Conservation (phyloP, 2,329 filamentous ascomycete species). For the Canariomyces notabilis region DNA sequence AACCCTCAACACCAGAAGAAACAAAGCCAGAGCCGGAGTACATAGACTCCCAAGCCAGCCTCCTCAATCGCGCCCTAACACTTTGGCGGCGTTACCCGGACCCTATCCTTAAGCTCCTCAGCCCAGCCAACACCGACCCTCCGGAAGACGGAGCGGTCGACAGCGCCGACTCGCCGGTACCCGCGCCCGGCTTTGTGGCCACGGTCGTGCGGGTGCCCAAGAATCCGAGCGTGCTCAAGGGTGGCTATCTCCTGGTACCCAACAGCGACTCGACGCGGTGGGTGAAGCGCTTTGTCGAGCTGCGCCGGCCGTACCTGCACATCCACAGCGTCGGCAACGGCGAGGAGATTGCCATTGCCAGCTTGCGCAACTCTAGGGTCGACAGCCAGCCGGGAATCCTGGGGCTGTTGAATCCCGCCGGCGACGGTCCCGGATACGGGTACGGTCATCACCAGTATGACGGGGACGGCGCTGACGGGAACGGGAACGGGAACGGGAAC, state of each 20-base stretch:
- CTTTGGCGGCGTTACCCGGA: conserved; percentile 62
- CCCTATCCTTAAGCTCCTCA: conserved; percentile 51
- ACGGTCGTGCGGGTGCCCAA: conserved; percentile 75
- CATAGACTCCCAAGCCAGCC: conserved; percentile 39
- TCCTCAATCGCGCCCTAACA: conserved; percentile 53
- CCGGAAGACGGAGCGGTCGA: conserved; percentile 58
- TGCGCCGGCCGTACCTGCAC: conserved; percentile 86
- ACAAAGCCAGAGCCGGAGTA: conserved; percentile 41
- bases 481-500: conserved; percentile 19
- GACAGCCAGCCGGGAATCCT: conserved; percentile 88
- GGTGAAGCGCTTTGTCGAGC: conserved; percentile 89
- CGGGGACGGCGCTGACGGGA: conserved; percentile 18
- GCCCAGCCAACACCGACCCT: conserved; percentile 60
- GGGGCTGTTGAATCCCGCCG: conserved; percentile 55
- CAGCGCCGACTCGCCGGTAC: conserved; percentile 21
- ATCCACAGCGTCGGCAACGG: conserved; percentile 80
- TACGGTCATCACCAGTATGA: conserved; percentile 12
- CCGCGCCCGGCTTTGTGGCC: conserved; percentile 62
- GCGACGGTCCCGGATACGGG: conserved; percentile 10
- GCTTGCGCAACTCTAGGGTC: conserved; percentile 81
- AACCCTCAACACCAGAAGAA: conserved; percentile 12
- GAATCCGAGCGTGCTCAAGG: conserved; percentile 75
- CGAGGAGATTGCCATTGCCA: conserved; percentile 86
- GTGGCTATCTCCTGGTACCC: conserved; percentile 81
- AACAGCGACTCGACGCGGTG: conserved; percentile 77